Evolutionary conservation across 2,329 filamentous ascomycete genomes (phyloP), one percentile per base, ranked within the genome.

Genomic region (Teratosphaeria nubilosa): DNA sequence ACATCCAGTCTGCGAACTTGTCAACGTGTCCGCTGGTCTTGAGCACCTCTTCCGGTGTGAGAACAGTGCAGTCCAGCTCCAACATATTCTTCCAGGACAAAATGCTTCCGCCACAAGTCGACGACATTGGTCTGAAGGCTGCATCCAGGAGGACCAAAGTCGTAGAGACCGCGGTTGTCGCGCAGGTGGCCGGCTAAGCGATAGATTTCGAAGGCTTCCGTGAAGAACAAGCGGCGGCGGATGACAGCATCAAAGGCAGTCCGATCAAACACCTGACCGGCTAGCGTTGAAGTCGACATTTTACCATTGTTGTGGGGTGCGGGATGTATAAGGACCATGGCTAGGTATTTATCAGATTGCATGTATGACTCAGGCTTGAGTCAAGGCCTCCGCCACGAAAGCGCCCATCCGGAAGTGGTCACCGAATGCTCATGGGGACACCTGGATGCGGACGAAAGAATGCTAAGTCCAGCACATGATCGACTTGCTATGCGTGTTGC

Each of bases 1-100:
- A 96, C 91, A 97, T 96, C 90, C 89, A 97, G 75, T 97, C 92
- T 75, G 90, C 88, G 71, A 97, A 97, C 76, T 95, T 95, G 75
- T 96, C 92, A 64, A 97, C 94, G 77, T 99, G 94, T 63, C 94
- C 94, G 73, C 74, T 77, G 2, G 92, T 96, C 82, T 97, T 95
- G 70, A 99, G 83, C 41, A 99, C 90, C 53, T 94, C 88, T 69
- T 95, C 85, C 34, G 94, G 94, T 45, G 94, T 99, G 71, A 99
- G 76, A 76, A 92, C 94, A 45, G 89, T 94, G 78, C 90, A 95
- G 77, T 96, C 91, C 64, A 96, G 85, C 78, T 95, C 90, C 65
- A 95, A 84, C 90, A 96, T 96, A 72, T 95, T 96, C 91, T 78
- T 91, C 87, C 59, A 95, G 80, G 62, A 96, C 85, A 72, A 96